A percentile compares a stretch with the other conserved stretches of the same genome.
These are phyloP conservation scores for Halophytophthora batemanensis DNA, from an alignment of 352 stramenopile species.

Conservation along the genomic window DNA sequence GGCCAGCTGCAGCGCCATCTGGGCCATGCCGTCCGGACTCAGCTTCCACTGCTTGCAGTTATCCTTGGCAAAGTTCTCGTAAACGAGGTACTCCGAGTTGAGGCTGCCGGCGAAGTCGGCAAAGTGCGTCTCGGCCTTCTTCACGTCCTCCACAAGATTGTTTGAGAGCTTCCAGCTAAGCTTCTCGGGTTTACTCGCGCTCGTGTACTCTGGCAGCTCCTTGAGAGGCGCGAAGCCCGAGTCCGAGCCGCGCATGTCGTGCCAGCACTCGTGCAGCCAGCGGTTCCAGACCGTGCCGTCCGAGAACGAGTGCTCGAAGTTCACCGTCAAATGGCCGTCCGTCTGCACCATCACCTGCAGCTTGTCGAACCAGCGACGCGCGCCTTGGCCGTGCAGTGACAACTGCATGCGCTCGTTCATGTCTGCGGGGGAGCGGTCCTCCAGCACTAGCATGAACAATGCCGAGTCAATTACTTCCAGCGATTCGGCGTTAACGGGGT, in stretches of 20 bases:
- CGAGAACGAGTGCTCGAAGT: constrained; percentile 94
- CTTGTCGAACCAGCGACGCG: constrained; percentile 93
- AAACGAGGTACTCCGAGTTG: constrained; percentile 77
- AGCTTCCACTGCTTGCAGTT: constrained; percentile 91
- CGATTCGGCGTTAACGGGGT: constrained; percentile 70
- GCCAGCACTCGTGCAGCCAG: constrained; percentile 90
- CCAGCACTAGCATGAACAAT: constrained; percentile 87
- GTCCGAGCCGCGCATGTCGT: constrained; percentile 82
- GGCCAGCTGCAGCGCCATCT: constrained; percentile 91
- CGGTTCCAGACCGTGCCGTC: constrained; percentile 92
- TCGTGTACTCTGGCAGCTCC: constrained; percentile 56
- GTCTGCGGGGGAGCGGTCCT: constrained; percentile 63
- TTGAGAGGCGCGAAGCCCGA: constrained; percentile 68
- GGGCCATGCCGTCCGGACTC: constrained; percentile 86
- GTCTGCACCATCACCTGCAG: constrained; percentile 84
- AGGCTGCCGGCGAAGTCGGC: constrained; percentile 61
- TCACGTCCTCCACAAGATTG: constrained; percentile 69
- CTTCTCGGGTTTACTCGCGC: constrained; percentile 41
- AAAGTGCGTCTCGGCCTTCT: constrained; percentile 72
- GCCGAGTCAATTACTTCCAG: constrained; percentile 85
- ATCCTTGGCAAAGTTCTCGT: constrained; percentile 88
- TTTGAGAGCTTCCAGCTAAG: constrained; percentile 77
- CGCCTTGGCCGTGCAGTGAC: constrained; percentile 80
- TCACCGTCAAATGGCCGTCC: constrained; percentile 87
- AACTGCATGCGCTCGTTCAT: constrained; percentile 76